Evolutionary conservation across 176 grass and related monocot species (phyloP).

Genomic region (Avena eriantha): DNA sequence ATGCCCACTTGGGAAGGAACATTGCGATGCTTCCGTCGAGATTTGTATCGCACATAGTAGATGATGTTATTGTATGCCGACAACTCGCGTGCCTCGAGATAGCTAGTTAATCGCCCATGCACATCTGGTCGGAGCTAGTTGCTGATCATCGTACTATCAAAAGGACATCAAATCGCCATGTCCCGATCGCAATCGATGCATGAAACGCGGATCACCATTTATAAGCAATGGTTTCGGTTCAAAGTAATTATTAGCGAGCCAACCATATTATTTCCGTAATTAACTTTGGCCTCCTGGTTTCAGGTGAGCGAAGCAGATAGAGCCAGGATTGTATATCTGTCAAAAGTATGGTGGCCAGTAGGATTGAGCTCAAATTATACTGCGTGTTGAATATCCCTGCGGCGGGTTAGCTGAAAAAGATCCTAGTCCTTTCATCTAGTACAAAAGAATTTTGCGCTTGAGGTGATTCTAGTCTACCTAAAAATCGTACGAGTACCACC

Average conservation of each 20-base stretch:
- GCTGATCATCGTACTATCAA: constrained; percentile 27
- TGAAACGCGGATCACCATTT: background rate
- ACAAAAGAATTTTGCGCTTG: too few species aligned
- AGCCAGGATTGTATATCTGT: background rate
- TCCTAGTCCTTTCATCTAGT: too few species aligned
- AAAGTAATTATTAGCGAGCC: too few species aligned
- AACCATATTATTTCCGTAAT: background rate
- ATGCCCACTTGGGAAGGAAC: constrained; percentile 10
- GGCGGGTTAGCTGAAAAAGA: background rate
- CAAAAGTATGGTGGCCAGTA: background rate
- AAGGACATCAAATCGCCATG: constrained; percentile 18
- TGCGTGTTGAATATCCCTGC: background rate
- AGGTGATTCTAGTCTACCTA: too few species aligned
- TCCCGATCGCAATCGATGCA: constrained; percentile 15
- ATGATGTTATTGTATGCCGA: background rate
- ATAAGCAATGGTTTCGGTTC: background rate
- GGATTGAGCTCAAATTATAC: background rate
- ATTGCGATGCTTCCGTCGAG: background rate
- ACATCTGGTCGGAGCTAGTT: constrained; percentile 9
- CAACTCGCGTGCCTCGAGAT: constrained; percentile 15
- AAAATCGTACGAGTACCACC: too few species aligned
- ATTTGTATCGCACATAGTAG: background rate
- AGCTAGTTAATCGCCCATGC: background rate
- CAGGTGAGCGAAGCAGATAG: background rate
- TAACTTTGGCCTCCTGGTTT: constrained; percentile 9